phyloP scores from a whole-genome alignment of 768 basidiomycete species.

The Podaxis sp. region DNA sequence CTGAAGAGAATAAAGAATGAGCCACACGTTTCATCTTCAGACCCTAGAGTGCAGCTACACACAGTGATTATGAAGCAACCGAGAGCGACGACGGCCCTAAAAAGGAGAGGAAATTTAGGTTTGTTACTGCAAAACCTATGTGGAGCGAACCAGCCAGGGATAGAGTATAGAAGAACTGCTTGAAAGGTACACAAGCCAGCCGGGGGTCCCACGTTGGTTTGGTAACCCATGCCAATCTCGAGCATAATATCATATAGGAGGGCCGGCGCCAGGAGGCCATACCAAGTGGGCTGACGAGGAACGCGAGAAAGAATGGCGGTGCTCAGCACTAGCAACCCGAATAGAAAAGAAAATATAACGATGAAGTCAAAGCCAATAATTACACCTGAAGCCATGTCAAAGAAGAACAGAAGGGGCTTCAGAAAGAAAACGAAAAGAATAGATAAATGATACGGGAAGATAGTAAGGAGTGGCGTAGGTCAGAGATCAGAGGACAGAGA shows the following conservation, averaged over 20 bases:
- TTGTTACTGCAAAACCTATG: not conserved
- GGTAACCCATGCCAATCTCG: conserved; percentile 9
- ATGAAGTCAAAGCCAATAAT: conserved; percentile 9
- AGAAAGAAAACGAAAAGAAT: not conserved
- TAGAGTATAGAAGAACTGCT: conserved; percentile 11
- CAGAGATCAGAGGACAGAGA: not conserved
- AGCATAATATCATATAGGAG: conserved; percentile 5
- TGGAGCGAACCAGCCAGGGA: conserved; percentile 11
- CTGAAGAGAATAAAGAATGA: not conserved
- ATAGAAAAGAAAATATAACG: conserved; percentile 10
- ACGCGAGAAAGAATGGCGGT: conserved; percentile 5
- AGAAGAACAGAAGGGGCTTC: not conserved
- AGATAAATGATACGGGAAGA: not conserved
- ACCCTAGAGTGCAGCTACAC: not conserved
- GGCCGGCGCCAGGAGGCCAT: conserved; percentile 3
- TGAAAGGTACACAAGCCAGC: conserved; percentile 4
- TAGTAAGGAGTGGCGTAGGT: not conserved
- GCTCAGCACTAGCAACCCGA: conserved; percentile 14
- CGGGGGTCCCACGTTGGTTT: conserved; percentile 3
- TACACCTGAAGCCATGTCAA: conserved; percentile 2
- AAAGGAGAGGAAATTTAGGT: not conserved
- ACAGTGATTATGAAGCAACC: conserved; percentile 10
- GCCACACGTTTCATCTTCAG: not conserved
- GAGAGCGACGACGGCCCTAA: conserved; percentile 8
- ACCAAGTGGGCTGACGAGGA: conserved; percentile 8